Conservation (phyloP, 2,329 filamentous ascomycete genomes). For the Ambrosiella cleistominuta region DNA sequence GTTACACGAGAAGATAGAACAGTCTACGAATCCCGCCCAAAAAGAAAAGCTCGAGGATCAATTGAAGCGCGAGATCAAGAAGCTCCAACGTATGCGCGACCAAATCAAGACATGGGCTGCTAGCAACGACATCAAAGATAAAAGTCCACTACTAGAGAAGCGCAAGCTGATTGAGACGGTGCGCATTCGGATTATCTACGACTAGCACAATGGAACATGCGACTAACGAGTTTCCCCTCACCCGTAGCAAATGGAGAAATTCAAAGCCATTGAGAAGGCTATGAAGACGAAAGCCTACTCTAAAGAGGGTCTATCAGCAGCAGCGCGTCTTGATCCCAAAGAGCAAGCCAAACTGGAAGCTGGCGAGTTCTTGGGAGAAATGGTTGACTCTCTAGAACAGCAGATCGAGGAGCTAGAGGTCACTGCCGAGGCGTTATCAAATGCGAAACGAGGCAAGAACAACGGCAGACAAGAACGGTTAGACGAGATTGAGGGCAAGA, state of each 20-base stretch:
- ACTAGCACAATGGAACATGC: neutral
- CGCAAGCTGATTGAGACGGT: conserved; percentile 96
- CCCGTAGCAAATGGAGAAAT: conserved; percentile 89
- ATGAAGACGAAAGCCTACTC: conserved; percentile 99
- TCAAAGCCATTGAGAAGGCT: conserved; percentile 99
- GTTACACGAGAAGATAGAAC: conserved; percentile 96
- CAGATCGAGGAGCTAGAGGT: conserved; percentile 89
- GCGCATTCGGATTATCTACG: conserved; percentile 19
- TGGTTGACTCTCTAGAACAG: conserved; percentile 83
- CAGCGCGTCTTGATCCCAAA: conserved; percentile 88
- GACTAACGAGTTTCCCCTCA: conserved; percentile 13
- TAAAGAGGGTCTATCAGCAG: conserved; percentile 86
- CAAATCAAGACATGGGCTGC: conserved; percentile 99
- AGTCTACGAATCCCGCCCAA: conserved; percentile 80
- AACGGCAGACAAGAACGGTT: conserved; percentile 77
- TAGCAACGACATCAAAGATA: conserved; percentile 98
- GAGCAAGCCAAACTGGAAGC: conserved; percentile 87
- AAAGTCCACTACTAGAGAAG: conserved; percentile 83
- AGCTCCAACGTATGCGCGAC: conserved; percentile 88
- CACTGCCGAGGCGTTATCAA: conserved; percentile 71
- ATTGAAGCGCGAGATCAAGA: conserved; percentile 98
- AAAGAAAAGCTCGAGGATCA: conserved; percentile 98
- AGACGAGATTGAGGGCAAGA: conserved; percentile 64
- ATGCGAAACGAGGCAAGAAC: conserved; percentile 87
- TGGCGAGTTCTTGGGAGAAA: conserved; percentile 66